Evolutionary conservation across 2,329 filamentous ascomycete genomes (phyloP).

Genomic region (Xylariaceae sp.): DNA sequence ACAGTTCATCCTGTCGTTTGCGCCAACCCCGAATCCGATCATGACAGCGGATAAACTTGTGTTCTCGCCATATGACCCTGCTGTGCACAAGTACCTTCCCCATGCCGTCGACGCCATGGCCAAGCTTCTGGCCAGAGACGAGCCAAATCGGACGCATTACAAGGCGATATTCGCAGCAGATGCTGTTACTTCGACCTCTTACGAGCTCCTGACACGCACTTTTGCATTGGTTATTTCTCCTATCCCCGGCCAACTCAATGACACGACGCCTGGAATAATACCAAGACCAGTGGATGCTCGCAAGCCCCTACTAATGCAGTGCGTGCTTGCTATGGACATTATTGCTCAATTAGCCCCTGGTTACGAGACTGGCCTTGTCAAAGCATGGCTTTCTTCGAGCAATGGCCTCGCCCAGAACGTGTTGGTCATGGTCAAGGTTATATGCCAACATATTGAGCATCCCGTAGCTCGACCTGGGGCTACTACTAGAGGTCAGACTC

Average conservation of each 20-base stretch:
- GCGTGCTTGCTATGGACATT: conserved; percentile 84
- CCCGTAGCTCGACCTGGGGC: conserved; percentile 36
- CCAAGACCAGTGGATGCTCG: conserved; percentile 70
- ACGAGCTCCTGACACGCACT: conserved; percentile 77
- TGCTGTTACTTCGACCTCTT: conserved; percentile 55
- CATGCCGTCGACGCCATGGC: conserved; percentile 85
- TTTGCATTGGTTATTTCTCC: conserved; percentile 84
- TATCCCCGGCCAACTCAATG: conserved; percentile 60
- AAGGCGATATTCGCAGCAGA: conserved; percentile 75
- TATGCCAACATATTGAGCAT: conserved; percentile 60
- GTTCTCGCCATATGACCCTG: conserved; percentile 76
- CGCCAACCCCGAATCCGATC: conserved; percentile 68
- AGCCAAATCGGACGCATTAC: conserved; percentile 84
- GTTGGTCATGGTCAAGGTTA: conserved; percentile 65
- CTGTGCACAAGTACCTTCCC: conserved; percentile 79
- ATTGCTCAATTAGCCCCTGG: conserved; percentile 68
- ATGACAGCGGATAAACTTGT: conserved; percentile 54
- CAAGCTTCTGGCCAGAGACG: conserved; percentile 86
- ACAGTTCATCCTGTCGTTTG: conserved; percentile 86
- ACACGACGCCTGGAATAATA: conserved; percentile 54
- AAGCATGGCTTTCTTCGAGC: conserved; percentile 74
- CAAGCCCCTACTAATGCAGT: conserved; percentile 88
- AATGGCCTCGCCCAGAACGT: conserved; percentile 81
- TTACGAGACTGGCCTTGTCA: conserved; percentile 66
- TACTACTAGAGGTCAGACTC: conserved; percentile 30